Evolutionary conservation across 176 grass and related monocot species (phyloP).

Genomic region (Musa troglodytarum): DNA sequence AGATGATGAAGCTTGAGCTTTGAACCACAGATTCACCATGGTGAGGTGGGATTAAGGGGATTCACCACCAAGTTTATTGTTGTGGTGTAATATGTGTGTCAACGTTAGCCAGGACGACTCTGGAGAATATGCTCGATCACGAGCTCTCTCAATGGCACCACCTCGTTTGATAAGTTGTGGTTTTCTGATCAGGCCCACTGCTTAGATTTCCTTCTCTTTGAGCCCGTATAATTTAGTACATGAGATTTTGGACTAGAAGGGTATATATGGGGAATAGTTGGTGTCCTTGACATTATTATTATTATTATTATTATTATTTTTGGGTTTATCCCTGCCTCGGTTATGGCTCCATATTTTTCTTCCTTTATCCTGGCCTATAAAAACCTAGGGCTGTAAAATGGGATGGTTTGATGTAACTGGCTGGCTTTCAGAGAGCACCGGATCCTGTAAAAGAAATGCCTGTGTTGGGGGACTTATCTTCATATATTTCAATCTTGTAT

Average conservation of each 20-base stretch:
- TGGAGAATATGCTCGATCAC: background rate
- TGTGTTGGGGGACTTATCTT: no score
- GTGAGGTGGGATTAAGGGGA: background rate
- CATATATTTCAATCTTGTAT: no score
- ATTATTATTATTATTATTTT: background rate
- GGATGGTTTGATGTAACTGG: background rate
- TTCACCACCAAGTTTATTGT: background rate
- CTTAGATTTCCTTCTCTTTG: background rate
- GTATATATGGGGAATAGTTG: conserved; percentile 5
- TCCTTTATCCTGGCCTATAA: background rate
- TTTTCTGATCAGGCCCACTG: background rate
- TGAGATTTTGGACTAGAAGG: background rate
- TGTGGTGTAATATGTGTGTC: background rate
- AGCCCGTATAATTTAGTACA: background rate
- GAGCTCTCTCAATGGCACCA: background rate
- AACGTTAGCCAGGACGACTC: background rate
- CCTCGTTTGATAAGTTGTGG: background rate
- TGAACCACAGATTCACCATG: background rate
- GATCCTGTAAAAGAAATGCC: no score
- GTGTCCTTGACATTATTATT: background rate
- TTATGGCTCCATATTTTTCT: background rate
- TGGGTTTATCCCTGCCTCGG: background rate
- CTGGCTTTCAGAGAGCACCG: background rate
- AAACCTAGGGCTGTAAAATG: background rate
- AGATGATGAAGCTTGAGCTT: background rate